phyloP scores from a whole-genome alignment of 1,284 basidiomycete genomes.

The Ceratobasidium sp. region DNA sequence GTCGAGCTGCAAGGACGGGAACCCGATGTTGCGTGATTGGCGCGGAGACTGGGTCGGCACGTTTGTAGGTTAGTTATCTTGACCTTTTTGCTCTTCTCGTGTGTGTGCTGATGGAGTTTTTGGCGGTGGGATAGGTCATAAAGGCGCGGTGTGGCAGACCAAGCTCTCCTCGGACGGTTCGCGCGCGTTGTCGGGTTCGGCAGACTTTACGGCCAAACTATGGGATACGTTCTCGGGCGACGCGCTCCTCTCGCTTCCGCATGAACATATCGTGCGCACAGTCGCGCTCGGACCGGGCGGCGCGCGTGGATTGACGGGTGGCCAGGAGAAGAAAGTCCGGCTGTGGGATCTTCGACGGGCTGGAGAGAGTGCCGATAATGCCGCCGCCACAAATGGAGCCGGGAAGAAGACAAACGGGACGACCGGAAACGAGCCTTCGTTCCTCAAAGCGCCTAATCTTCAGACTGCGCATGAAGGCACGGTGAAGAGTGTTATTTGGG shows the following conservation, averaged over 20 bases:
- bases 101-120: neutral
- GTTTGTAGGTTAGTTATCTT: conserved; percentile 73
- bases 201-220: conserved; percentile 98
- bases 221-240: conserved; percentile 97
- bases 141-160: conserved; percentile 98
- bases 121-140: conserved; percentile 72
- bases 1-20: conserved; percentile 96
- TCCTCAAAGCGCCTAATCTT: conserved; percentile 28
- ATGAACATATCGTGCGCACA: conserved; percentile 97
- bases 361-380: conserved; percentile 76
- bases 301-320: conserved; percentile 86
- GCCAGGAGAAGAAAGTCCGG: conserved; percentile 97
- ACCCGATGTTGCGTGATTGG: conserved; percentile 96
- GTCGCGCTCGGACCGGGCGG: conserved; percentile 84
- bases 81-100: neutral
- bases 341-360: conserved; percentile 90
- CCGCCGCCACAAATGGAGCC: conserved; percentile 57
- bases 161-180: conserved; percentile 91
- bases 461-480: conserved; percentile 84
- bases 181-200: conserved; percentile 91
- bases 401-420: conserved; percentile 64
- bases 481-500: conserved; percentile 94
- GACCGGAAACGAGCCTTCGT: conserved; percentile 58
- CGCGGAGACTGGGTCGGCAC: conserved; percentile 99
- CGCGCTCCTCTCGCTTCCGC: conserved; percentile 90